Evolutionary conservation across 192 early-diverging fungal species (phyloP), one percentile per base, ranked within the genome.

Genomic region (Coemansia sp.): DNA sequence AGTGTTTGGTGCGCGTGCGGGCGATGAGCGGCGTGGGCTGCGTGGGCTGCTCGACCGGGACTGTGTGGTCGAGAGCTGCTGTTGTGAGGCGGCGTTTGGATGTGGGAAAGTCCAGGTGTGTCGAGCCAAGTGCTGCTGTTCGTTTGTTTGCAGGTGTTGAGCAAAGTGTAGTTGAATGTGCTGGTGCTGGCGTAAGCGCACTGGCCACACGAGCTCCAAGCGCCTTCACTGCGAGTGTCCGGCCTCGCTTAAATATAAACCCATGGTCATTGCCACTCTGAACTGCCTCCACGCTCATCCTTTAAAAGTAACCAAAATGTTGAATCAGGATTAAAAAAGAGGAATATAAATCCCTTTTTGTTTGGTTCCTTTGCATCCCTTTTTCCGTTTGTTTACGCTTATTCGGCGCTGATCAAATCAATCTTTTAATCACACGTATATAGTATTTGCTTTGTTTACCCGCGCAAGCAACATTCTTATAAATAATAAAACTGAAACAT

Each of bases 1-100:
- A 75, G 57, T 75, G 73, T 60, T 70, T 69, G 11, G 47, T 74
- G 43, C 77, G 71, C 3, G 77, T 80, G 56, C 77, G 77, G 1
- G 77, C 55, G 15, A 74, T 70, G 9, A 80, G 65, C 48, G 77
- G 77, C 23, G 77, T 80, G 0, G 77, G 77, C 60, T 80, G 72
- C 12, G 72, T 60, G 24, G 66, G 64, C 57, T 69, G 64, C 17
- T 41, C 59, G 23, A 23, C 48, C 21, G 7, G 35, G 3, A 51
- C 64, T 0, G 50, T 19, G 0, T 25, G n/a, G 4, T 59, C 19
- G 25, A 2, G 4, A 3, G 59, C 51, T 2, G 43, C 24, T 23
- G 57, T 23, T 3, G 65, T 71, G 39, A 68, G 60, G 11, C 75
- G 61, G 39, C 77, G 67, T 56, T 80, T 80, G 59, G 68, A 50